Evolutionary conservation across 2,329 filamentous ascomycete genomes (phyloP), one percentile per base, ranked within the genome.

Genomic region (Curvularia verruculosa): DNA sequence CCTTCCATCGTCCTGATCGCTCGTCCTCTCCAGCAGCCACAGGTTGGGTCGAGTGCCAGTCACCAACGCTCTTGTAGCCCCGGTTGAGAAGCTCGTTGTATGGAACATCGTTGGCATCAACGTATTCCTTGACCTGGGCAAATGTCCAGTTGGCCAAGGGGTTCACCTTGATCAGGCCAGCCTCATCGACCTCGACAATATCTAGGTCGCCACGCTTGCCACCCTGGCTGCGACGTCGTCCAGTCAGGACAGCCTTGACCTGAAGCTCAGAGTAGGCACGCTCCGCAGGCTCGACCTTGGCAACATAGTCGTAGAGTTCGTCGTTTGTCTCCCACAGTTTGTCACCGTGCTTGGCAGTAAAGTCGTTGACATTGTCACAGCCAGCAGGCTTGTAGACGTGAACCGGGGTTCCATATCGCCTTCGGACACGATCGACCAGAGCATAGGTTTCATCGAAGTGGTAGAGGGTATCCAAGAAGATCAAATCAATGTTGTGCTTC

Each of bases 11-110:
- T 56, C 95, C 95, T 8, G 95, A 90, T 49, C 95, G 89, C 85
- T 99, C 95, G 71, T 98, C 95, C 80, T 99, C 95, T 64, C 91
- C 91, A 57, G 94, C 92, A 62, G 84, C 87, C 59, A 98, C 92
- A 12, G 95, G 93, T 63, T 82, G 89, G 3, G 95, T 99, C 49
- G 92, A 96, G 84, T 99, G 95, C 91, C 93, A 98, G 83, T 99
- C 95, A 60, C 95, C 95, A 61, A 99, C 85, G 64, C 92, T 96
- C 85, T 98, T 97, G 85, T 99, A 99, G n/a, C 95, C 95, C 58
- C 83, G 84, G 79, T 97, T 91, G 45, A 99, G 85, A 28, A 99
- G 85, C 60, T 85, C 87, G 76, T 99, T 99, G 84, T 96, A 98
- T 0, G 95, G 95, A 3, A 99, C 92, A 59, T 92, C 80, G 82